Base-by-base conservation (phyloP, 495 filamentous ascomycete genomes). In the Mytilinidion resinicola region DNA sequence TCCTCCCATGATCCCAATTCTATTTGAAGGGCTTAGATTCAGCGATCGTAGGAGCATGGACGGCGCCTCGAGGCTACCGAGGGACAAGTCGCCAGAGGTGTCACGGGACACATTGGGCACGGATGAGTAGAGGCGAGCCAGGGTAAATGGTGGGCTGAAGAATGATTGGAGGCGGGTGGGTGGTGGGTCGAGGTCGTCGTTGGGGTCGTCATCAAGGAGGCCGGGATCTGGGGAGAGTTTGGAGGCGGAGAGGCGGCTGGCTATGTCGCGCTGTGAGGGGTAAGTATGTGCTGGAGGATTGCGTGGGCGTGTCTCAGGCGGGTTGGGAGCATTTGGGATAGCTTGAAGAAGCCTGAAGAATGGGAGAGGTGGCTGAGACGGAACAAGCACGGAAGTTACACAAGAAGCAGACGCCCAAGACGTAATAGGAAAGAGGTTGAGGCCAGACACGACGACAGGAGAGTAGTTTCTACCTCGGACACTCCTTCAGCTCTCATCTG, bases 21-120 rank as follows among this genome's bases (percentile, higher is more conserved):
- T 57, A 12, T 36, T 17, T n/a, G 55, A 42, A 8, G 57, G 39
- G 9, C 46, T 51, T 11, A 39, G 55, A 20, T 12, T 47, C 7
- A 59, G 35, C 1, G 59, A 47, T 12, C 59, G 55, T 11, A 58
- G 63, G 9, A 65, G 51, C 58, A 65, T 58, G 35, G 50, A 37
- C 11, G 59, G 63, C 8, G 55, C 36, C 42, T 65, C 63, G 20
- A 65, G 51, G 8, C 59, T 55, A 6, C 55, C 54, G 9, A 58
- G 63, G 5, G 63, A 37, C 15, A 65, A 62, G 54, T 65, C 63
- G 4, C 63, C 63, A 1, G 62, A 54, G 12, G 33, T 33, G 20
- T 61, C 57, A 20, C 41, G 52, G 11, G 47, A 43, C 30, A 51
- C 19, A 1, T 44, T 12, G 4, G 49, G 44, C 7, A 35, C 37